Conservation (phyloP, 257 asterid species). For the Echites panduratus region DNA sequence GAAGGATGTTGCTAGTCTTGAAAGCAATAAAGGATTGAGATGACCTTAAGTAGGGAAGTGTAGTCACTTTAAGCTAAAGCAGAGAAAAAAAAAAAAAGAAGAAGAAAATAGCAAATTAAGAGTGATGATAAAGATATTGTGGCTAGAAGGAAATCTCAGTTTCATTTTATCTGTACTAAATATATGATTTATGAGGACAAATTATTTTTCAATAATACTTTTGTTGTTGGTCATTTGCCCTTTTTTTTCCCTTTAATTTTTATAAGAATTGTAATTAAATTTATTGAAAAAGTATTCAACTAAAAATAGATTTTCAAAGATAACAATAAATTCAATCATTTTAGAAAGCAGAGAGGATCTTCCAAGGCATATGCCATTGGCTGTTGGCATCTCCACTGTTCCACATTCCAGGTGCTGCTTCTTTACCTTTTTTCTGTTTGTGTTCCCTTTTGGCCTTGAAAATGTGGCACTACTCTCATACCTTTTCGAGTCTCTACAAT, state of each 20-base stretch:
- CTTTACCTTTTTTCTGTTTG: neutral
- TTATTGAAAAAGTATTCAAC: too few relatives aligned
- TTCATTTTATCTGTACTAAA: too few relatives aligned
- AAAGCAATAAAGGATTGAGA: slow-evolving; percentile 35
- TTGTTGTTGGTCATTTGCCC: too few relatives aligned
- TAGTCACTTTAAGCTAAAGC: slow-evolving; percentile 35
- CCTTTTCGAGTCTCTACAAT: neutral
- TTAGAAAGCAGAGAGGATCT: slow-evolving; percentile 35
- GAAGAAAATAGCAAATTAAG: neutral
- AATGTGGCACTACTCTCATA: neutral
- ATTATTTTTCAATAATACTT: too few relatives aligned
- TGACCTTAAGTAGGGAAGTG: slow-evolving; percentile 30
- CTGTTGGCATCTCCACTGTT: slow-evolving; percentile 18
- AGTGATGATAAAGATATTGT: too few relatives aligned
- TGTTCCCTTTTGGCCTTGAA: neutral
- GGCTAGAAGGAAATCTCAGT: too few relatives aligned
- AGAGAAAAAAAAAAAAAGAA: slow-evolving; percentile 16
- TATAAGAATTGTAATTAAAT: too few relatives aligned
- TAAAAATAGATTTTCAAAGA: too few relatives aligned
- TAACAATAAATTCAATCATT: neutral
- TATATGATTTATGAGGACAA: too few relatives aligned
- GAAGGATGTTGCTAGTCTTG: slow-evolving; percentile 21
- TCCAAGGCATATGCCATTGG: slow-evolving; percentile 34
- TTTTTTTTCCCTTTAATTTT: too few relatives aligned
- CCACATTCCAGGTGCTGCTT: neutral